These are phyloP conservation scores for Gaertneriomyces semiglobifer DNA, from an alignment of 192 early-diverging fungal species.

Conservation along the genomic window DNA sequence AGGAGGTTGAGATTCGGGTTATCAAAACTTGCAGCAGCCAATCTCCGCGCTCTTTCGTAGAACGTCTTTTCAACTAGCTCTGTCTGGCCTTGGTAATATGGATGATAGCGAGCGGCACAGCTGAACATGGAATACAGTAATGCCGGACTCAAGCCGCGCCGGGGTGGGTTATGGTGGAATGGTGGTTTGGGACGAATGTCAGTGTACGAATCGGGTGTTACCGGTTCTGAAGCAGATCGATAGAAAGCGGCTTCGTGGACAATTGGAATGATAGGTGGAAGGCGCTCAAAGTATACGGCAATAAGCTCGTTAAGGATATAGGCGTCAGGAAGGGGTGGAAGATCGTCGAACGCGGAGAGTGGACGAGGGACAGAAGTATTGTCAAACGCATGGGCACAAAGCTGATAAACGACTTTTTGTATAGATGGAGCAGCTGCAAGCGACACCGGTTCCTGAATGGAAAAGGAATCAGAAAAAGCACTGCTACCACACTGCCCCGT, in stretches of 20 bases:
- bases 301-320: constrained; percentile 16
- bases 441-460: not conserved
- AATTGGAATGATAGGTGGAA: constrained; percentile 22
- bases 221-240: constrained; percentile 11
- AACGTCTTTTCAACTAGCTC: constrained; percentile 12
- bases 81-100: not conserved
- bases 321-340: constrained; percentile 23
- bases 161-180: constrained; percentile 12
- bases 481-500: too few species aligned
- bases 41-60: constrained; percentile 21
- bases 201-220: not conserved
- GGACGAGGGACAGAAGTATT: constrained; percentile 11
- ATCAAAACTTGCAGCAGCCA: constrained; percentile 7
- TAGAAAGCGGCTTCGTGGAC: constrained; percentile 30
- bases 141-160: constrained; percentile 16
- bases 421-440: not conserved
- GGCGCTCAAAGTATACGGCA: constrained; percentile 26
- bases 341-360: constrained; percentile 21
- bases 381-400: not conserved
- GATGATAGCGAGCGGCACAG: constrained; percentile 29
- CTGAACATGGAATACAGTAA: constrained; percentile 28
- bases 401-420: constrained; percentile 8
- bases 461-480: not conserved
- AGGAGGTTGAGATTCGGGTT: constrained; percentile 18
- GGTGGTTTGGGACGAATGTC: constrained; percentile 3